Base-by-base conservation (phyloP, 148 eudicot species). In the Nepenthes gracilis region DNA sequence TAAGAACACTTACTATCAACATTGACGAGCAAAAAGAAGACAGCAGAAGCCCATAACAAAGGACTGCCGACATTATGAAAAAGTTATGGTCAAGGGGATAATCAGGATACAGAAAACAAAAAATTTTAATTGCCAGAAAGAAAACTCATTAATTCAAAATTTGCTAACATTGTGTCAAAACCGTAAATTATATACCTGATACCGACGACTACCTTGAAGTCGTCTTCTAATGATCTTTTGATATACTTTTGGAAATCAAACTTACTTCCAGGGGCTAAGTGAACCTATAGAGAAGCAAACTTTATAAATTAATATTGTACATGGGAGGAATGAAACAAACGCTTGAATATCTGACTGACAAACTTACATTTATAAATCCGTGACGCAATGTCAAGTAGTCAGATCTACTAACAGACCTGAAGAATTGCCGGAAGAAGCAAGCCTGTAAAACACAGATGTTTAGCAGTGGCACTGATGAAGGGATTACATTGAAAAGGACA, bases 181-280 rank as follows among this genome's bases (percentile, higher is more conserved):
- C n/a, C 4, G 9, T 32, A 33, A 15, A 58, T 36, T 12, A 38
- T 6, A 6, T 69, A 93, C 98, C 91, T 89, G 68, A 93, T 85
- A 57, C 99, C 99, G 33, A 93, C 96, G 64, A 93, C 77, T 49
- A 86, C 92, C 78, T 93, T 93, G 67, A 84, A 93, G 81, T 93
- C 99, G 37, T 93, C 99, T 86, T 93, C 99, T 35, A 93, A 67
- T 7, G 99, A 93, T 63, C 99, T 84, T 75, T 86, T 86, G 56
- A 93, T 86, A 70, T 93, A 93, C 63, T 89, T 93, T 71, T 88
- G 99, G 71, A 93, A 93, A 77, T 93, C 78, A 61, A 93, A 93
- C 73, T 83, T 84, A 72, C 81, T 84, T 75, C 99, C 88, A 33
- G 96, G 96, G 35, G 92, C 79, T 81, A 93, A 75, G 70, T 93